Percentiles rank a stretch among this genome's conserved stretches.
Conservation (phyloP, 139 green algal species). For the Helicosporidium sp. region DNA sequence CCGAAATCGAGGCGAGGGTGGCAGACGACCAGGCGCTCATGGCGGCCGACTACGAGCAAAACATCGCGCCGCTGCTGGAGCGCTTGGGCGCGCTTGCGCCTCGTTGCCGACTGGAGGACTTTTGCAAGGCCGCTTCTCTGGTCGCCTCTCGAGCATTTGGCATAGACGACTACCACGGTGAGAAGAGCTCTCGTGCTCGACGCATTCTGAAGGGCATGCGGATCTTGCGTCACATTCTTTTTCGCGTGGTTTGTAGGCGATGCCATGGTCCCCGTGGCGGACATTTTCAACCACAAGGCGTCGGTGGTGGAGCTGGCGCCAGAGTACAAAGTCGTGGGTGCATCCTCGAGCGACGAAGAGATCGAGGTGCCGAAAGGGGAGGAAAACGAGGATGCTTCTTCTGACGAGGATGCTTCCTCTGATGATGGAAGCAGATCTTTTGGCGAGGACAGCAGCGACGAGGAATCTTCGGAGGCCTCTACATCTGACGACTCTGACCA, state of each 20-base stretch:
- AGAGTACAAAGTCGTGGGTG: conserved; percentile 11
- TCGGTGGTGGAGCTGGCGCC: conserved; percentile 21
- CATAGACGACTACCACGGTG: conserved; percentile 55
- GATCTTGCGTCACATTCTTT: no score
- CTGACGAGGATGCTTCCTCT: neutral
- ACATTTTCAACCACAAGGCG: conserved; percentile 81
- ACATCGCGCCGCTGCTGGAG: neutral
- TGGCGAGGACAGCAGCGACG: neutral
- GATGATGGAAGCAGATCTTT: conserved; percentile 4
- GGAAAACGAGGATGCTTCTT: conserved; percentile 5
- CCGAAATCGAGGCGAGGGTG: conserved; percentile 19
- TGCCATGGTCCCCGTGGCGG: conserved; percentile 58
- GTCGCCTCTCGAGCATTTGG: conserved; percentile 58
- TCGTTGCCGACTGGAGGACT: conserved; percentile 14
- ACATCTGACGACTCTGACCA: no score
- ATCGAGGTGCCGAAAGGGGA: conserved; percentile 1
- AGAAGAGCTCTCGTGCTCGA: no score
- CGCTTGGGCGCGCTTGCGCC: no score
- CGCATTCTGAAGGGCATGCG: no score
- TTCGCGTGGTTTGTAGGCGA: no score
- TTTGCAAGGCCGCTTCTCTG: conserved; percentile 35
- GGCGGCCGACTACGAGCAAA: neutral
- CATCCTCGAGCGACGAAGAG: neutral
- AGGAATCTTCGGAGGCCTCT: neutral
- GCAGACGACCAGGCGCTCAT: conserved; percentile 22